Percentiles rank a stretch among this genome's conserved stretches.
Evolutionary conservation across 192 early-diverging fungal genomes (phyloP).

Genomic region (Dispira parvispora): DNA sequence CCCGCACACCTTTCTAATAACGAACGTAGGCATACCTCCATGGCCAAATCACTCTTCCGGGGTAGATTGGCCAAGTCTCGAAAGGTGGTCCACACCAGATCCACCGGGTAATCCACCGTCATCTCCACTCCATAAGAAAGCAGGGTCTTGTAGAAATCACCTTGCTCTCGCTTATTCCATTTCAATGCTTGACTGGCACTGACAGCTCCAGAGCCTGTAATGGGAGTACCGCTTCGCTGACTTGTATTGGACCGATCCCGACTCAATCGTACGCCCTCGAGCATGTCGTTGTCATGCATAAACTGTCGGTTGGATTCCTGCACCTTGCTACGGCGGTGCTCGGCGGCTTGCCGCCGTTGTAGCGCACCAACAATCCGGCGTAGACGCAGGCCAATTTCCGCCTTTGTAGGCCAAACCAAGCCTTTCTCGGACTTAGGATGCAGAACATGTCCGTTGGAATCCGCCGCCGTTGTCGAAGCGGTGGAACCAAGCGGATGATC

Average conservation of each 20-base stretch:
- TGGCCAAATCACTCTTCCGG: constrained; percentile 45
- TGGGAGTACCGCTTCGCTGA: constrained; percentile 6
- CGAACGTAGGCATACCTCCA: constrained; percentile 44
- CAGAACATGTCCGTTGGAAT: background rate
- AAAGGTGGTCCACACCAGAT: constrained; percentile 44
- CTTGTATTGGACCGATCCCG: background rate
- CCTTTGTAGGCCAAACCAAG: constrained; percentile 41
- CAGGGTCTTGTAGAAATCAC: constrained; percentile 35
- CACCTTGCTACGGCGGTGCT: constrained; percentile 20
- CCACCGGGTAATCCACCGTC: constrained; percentile 16
- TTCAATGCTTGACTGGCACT: constrained; percentile 19
- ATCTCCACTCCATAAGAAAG: constrained; percentile 36
- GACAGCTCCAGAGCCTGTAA: constrained; percentile 22
- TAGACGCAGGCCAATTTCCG: constrained; percentile 40
- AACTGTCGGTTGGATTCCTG: constrained; percentile 24
- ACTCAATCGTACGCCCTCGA: constrained; percentile 14
- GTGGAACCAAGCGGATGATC: background rate
- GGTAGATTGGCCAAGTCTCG: constrained; percentile 45
- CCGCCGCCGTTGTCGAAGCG: background rate
- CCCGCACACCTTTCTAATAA: constrained; percentile 41
- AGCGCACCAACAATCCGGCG: constrained; percentile 37
- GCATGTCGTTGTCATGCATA: constrained; percentile 18
- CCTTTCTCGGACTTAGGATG: constrained; percentile 13
- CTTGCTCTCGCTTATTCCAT: constrained; percentile 35
- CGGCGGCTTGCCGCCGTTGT: constrained; percentile 30